These are phyloP conservation scores for Cytospora paraplurivora DNA, from an alignment of 2,329 filamentous ascomycete species.

Conservation along the genomic window DNA sequence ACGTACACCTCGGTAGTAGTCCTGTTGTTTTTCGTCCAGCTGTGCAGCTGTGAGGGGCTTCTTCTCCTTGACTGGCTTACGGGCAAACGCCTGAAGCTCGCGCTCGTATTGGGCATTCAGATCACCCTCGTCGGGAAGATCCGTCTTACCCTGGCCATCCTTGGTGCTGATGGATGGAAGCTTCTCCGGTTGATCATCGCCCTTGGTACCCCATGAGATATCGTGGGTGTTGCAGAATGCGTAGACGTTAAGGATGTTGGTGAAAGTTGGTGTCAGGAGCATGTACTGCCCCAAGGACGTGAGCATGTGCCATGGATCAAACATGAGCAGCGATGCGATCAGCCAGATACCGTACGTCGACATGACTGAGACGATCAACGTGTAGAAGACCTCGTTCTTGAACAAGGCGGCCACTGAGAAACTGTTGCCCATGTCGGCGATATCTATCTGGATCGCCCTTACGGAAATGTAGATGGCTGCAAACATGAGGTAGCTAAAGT, in stretches of 20 bases:
- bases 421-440: slow-evolving; percentile 54
- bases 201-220: slow-evolving; percentile 97
- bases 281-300: slow-evolving; percentile 96
- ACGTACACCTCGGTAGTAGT: slow-evolving; percentile 97
- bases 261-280: slow-evolving; percentile 91
- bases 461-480: slow-evolving; percentile 94
- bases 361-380: slow-evolving; percentile 86
- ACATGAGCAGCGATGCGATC: slow-evolving; percentile 86
- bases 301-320: slow-evolving; percentile 99
- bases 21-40: slow-evolving; percentile 82
- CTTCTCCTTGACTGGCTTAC: slow-evolving; percentile 74
- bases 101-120: slow-evolving; percentile 93
- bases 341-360: slow-evolving; percentile 95
- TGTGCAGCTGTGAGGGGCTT: slow-evolving; percentile 57
- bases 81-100: slow-evolving; percentile 73
- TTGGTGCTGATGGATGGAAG: slow-evolving; percentile 87
- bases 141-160: slow-evolving; percentile 86
- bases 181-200: slow-evolving; percentile 92
- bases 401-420: slow-evolving; percentile 77
- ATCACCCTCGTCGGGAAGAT: slow-evolving; percentile 92
- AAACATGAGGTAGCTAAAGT: slow-evolving; percentile 79
- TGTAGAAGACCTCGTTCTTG: slow-evolving; percentile 87
- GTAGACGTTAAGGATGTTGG: slow-evolving; percentile 98
- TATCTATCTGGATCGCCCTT: slow-evolving; percentile 74
- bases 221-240: slow-evolving; percentile 99